Evolutionary conservation across 75 land plant genomes (phyloP).

Genomic region (Sequoia sempervirens): DNA sequence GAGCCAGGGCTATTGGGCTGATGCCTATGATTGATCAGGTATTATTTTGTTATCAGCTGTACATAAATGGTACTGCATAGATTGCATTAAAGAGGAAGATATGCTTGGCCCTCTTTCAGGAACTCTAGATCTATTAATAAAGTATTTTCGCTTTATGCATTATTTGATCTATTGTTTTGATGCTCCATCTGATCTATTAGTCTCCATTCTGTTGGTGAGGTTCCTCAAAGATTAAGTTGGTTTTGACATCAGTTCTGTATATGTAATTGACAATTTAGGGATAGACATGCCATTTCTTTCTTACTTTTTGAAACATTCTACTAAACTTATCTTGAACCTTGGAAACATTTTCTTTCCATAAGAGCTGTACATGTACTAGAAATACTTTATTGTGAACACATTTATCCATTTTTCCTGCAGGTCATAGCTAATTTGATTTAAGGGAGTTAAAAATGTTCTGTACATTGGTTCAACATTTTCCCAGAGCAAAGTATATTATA

Average conservation of each 20-base stretch:
- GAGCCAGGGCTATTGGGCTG: constrained; percentile 64
- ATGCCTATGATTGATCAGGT: constrained; percentile 75
- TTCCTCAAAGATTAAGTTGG: no score
- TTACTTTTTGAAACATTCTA: not conserved
- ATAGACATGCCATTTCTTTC: not conserved
- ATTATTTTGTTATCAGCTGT: constrained; percentile 1
- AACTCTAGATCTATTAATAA: not conserved
- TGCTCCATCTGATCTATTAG: not conserved
- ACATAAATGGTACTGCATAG: not conserved
- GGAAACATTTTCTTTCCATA: not conserved
- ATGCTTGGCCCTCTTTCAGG: not conserved
- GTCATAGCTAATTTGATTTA: not conserved
- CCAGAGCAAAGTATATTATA: no score
- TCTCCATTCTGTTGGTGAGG: not conserved
- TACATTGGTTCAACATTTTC: not conserved
- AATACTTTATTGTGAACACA: not conserved
- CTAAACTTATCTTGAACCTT: not conserved
- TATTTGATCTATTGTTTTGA: not conserved
- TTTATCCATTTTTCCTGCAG: not conserved
- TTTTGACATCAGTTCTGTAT: not conserved
- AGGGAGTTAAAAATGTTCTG: not conserved
- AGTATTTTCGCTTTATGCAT: not conserved
- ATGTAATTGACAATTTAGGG: no score
- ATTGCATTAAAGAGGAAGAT: not conserved
- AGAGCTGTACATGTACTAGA: not conserved